Base-by-base conservation (phyloP, 2,329 filamentous ascomycete genomes). In the Rhinocladiella similis region DNA sequence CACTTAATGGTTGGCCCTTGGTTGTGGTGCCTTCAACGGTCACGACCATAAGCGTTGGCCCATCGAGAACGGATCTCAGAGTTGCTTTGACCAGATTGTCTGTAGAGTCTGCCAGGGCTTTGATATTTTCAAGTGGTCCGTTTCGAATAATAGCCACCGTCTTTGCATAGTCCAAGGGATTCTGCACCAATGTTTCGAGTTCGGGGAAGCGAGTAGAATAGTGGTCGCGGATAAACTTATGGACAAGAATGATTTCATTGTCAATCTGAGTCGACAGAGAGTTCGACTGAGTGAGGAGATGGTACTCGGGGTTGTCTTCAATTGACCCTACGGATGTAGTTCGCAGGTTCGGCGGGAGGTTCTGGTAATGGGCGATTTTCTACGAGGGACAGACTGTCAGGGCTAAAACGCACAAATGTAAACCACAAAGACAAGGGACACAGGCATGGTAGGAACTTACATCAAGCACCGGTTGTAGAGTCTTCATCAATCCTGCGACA, bases 221-320 rank as follows among this genome's bases (percentile, higher is more conserved):
- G 74, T 97, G 91, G 68, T 99, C 94, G 68, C 93, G 85, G 57
- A 97, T 91, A 72, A 91, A 95, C 75, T 99, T 99, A 80, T 99
- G 94, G 19, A 97, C 90, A 6, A 94, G 83, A 33, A 89, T 89
- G 45, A 97, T 89, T 72, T 97, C 93, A 69, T 90, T 90, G 65
- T 96, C 92, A 64, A 97, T 97, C 61, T 89, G 88, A 5, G 93
- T 95, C 0, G 94, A 96, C 6, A 96, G 81, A 20, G 87, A 89
- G 70, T 96, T 96, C 14, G 91, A 91, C 70, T 94, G 87, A 33
- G 90, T 95, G 56, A 96, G 77, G 35, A 96, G 84, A 72, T 90
- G 86, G 73, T 96, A 96, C 71, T 96, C 91, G 50, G 91, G 91
- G 66, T 96, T 91, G 68, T 96, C 91, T 73, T 96, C 91, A 67